Evolutionary conservation across 2,329 filamentous ascomycete species (phyloP), one percentile per base, ranked within the genome.

Genomic region (Pyrenophora tritici-repentis): DNA sequence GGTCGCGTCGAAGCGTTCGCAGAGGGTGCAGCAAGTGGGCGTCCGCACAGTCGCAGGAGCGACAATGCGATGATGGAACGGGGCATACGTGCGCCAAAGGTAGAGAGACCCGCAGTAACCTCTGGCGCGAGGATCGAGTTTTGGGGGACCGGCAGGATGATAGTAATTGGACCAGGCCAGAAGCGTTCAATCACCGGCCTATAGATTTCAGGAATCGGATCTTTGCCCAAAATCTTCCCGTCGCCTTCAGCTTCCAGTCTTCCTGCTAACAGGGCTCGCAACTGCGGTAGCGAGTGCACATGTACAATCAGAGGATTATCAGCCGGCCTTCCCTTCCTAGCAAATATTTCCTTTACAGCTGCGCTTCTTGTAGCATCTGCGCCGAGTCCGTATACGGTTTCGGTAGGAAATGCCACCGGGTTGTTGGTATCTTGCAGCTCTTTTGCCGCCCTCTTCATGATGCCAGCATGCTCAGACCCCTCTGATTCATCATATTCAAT

Each of bases 271-370:
- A 95, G 73, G 3, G 75, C 74, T 47, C 87, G 80, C 49, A 96
- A 77, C 82, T 96, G 94, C 17, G 81, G 75, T 9, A 97, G 75
- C 47, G 94, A 94, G 64, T 87, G 86, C 46, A 97, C 81, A 73
- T 99, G 94, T 18, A 97, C 86, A 62, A 99, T 99, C 51, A 99
- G 83, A 14, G 94, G 94, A 72, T 99, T 99, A 70, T 99, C 94
- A 6, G 88, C 89, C 3, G 94, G 94, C 47, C 94, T 79, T 48
- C 91, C 89, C 76, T 99, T 99, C 44, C 90, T 91, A 17, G 84
- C 81, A 73, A 94, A 99, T 61, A 99, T 99, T n/a, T 91, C 92
- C 67, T 83, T 86, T 6, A 97, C 93, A 2, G 93, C 89, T 18
- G 78, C 80, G 65, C 87, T 91, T 63, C 91, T 84, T 20, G 92